Conservation (phyloP, 2,329 filamentous ascomycete genomes). For the Lizonia empirigonia region DNA sequence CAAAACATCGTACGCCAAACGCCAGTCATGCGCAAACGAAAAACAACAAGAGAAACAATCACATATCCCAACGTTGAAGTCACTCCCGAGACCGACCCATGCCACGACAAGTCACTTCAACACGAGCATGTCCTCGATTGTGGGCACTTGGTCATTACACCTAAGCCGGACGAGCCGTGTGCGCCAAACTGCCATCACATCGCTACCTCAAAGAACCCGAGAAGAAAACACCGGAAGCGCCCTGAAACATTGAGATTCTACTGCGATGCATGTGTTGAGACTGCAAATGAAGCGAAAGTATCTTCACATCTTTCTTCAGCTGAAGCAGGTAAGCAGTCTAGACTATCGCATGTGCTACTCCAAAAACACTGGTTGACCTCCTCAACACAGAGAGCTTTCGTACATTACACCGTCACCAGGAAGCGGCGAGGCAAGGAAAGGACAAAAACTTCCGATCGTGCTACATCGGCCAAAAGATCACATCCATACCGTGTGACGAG, state of each 20-base stretch:
- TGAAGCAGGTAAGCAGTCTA: not conserved
- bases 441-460: constrained; percentile 13
- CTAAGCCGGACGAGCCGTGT: constrained; percentile 6
- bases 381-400: not conserved
- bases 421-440: constrained; percentile 7
- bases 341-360: not conserved
- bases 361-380: not conserved
- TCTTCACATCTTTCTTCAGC: not conserved
- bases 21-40: not conserved
- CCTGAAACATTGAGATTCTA: constrained; percentile 4
- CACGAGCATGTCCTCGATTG: constrained; percentile 20
- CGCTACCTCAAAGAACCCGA: not conserved
- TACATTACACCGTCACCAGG: not conserved
- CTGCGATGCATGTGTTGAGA: constrained; percentile 21
- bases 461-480: constrained; percentile 19
- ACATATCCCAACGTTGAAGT: constrained; percentile 10
- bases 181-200: constrained; percentile 19
- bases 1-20: no score
- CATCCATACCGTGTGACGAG: constrained; percentile 10
- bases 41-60: constrained; percentile 10
- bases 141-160: constrained; percentile 12
- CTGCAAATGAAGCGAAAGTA: not conserved
- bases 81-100: not conserved
- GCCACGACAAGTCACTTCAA: not conserved
- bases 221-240: not conserved